phyloP scores from a whole-genome alignment of 2,329 filamentous ascomycete genomes.

The Neopestalotiopsis clavispora region DNA sequence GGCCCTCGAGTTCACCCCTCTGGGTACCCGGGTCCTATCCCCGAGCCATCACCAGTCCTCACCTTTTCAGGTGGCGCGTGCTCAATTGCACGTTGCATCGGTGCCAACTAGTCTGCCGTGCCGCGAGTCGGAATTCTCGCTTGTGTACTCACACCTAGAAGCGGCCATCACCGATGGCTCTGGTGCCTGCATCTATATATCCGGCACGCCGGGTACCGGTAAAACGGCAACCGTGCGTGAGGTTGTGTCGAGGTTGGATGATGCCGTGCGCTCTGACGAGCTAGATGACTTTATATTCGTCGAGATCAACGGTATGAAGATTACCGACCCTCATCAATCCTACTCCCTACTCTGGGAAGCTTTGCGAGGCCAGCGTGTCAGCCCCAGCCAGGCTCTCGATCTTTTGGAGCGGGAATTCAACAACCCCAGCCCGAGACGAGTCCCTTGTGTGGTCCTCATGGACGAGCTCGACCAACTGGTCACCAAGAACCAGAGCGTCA shows the following conservation, averaged over 20 bases:
- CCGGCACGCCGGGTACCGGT: slow-evolving; percentile 95
- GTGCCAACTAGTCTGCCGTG: slow-evolving; percentile 90
- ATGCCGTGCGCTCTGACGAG: slow-evolving; percentile 86
- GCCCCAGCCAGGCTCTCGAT: slow-evolving; percentile 87
- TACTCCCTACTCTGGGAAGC: slow-evolving; percentile 97
- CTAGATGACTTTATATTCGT: slow-evolving; percentile 99
- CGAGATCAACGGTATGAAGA: slow-evolving; percentile 99
- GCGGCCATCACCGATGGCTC: slow-evolving; percentile 92
- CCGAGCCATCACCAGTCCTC: slow-evolving; percentile 77
- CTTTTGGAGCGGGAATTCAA: slow-evolving; percentile 92
- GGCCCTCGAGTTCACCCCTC: slow-evolving; percentile 89
- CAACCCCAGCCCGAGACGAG: slow-evolving; percentile 85
- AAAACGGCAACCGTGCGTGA: slow-evolving; percentile 98
- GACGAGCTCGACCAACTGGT: slow-evolving; percentile 98
- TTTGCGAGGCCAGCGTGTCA: slow-evolving; percentile 89
- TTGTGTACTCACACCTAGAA: slow-evolving; percentile 92
- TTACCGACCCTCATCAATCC: slow-evolving; percentile 95
- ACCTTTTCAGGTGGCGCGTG: slow-evolving; percentile 89
- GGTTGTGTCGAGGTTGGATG: slow-evolving; percentile 86
- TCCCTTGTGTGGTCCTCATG: slow-evolving; percentile 97
- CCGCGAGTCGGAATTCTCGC: slow-evolving; percentile 87
- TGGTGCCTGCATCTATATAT: slow-evolving; percentile 98
- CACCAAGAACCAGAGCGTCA: slow-evolving; percentile 98
- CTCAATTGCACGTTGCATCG: slow-evolving; percentile 88
- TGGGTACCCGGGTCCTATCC: slow-evolving; percentile 86